Evolutionary conservation across 441 rosid species (phyloP).

Genomic region (Gossypium schwendimanii): DNA sequence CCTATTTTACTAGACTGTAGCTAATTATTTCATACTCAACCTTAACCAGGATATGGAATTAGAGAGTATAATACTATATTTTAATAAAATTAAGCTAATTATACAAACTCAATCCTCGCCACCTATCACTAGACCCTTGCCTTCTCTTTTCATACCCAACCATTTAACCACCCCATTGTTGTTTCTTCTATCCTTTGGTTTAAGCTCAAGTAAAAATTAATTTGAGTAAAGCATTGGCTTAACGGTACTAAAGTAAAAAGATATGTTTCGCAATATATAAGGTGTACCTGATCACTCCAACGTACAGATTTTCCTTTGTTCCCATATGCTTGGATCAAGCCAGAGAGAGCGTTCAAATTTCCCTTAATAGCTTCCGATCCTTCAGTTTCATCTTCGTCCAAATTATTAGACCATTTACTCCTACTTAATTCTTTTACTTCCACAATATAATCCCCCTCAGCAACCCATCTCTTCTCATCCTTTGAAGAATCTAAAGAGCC

Average conservation of each 20-base stretch:
- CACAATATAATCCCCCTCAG: conserved; percentile 34
- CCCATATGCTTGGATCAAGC: conserved; percentile 40
- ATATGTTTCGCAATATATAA: not conserved
- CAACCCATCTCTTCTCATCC: conserved; percentile 41
- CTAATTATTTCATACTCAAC: not conserved
- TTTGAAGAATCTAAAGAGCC: conserved; percentile 26
- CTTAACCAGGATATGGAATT: not conserved
- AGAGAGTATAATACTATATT: not conserved
- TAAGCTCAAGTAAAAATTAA: no score
- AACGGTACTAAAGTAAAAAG: not conserved
- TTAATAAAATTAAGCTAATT: not conserved
- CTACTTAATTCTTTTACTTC: conserved; percentile 56
- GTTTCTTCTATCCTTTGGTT: not conserved
- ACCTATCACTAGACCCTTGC: not conserved
- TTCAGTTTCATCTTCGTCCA: conserved; percentile 50
- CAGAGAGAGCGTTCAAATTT: conserved; percentile 40
- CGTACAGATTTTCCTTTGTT: conserved; percentile 59
- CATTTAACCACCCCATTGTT: no score
- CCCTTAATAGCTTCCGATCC: conserved; percentile 26
- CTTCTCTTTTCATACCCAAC: not conserved
- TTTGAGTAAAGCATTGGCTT: not conserved
- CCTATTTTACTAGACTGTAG: not conserved
- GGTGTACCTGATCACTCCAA: conserved; percentile 86
- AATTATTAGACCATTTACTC: conserved; percentile 84
- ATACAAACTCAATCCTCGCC: not conserved